Evolutionary conservation across 257 asterid species (phyloP).

Genomic region (Parsonsia alboflavescens): DNA sequence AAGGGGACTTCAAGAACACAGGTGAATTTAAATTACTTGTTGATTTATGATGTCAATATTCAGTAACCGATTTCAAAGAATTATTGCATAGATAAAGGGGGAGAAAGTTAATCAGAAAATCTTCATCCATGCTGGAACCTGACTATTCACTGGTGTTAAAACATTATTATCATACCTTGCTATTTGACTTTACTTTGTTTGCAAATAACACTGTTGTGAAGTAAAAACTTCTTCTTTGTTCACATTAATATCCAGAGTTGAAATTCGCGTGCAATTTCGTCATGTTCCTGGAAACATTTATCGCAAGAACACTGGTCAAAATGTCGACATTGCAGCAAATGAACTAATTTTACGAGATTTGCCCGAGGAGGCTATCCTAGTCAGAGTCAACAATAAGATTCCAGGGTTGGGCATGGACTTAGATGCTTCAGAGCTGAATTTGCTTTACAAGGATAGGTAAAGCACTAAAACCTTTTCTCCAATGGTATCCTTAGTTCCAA

Average conservation of each 20-base stretch:
- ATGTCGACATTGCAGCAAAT: slow-evolving; percentile 29
- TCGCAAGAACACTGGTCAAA: slow-evolving; percentile 20
- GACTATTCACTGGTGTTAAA: not conserved
- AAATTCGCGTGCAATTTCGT: slow-evolving; percentile 38
- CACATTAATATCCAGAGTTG: slow-evolving; percentile 33
- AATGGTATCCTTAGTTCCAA: not conserved
- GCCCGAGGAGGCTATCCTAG: slow-evolving; percentile 44
- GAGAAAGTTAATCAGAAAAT: too few species aligned
- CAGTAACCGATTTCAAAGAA: not conserved
- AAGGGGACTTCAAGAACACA: slow-evolving; percentile 33
- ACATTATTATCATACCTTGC: not conserved
- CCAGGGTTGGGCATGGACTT: slow-evolving; percentile 48
- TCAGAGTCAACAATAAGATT: slow-evolving; percentile 43
- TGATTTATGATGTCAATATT: not conserved
- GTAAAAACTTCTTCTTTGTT: not conserved
- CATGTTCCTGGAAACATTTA: slow-evolving; percentile 47
- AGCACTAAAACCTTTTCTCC: slow-evolving; percentile 12
- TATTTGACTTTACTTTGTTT: not conserved
- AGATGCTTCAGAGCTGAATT: slow-evolving; percentile 48
- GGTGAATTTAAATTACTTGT: slow-evolving; percentile 17
- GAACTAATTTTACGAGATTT: slow-evolving; percentile 43
- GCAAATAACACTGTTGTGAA: not conserved
- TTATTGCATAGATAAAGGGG: not conserved
- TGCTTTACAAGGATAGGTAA: slow-evolving; percentile 53
- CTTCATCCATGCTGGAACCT: not conserved